These are phyloP conservation scores for Cubamyces lactineus DNA, from an alignment of 768 basidiomycete genomes.

Conservation along the genomic window DNA sequence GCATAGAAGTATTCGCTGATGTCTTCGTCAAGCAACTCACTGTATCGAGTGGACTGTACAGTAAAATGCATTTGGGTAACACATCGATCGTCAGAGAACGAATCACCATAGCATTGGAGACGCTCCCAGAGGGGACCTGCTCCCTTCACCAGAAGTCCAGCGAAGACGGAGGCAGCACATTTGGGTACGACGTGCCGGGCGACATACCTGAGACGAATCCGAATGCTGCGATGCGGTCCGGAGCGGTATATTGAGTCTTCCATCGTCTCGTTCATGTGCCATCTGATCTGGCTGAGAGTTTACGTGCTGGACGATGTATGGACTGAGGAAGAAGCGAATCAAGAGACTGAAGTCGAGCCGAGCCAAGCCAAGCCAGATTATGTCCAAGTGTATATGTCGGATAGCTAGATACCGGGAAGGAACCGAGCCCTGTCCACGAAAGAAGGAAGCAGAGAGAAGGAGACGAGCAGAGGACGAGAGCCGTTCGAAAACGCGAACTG, in stretches of 20 bases:
- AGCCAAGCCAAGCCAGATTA: too few species aligned
- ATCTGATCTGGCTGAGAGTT: too few species aligned
- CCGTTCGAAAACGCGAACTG: not conserved
- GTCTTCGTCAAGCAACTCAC: constrained; percentile 1
- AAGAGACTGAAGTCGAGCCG: too few species aligned
- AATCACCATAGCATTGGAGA: too few species aligned
- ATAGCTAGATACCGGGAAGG: too few species aligned
- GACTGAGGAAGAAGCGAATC: too few species aligned
- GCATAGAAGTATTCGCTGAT: not conserved
- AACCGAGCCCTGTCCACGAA: not conserved
- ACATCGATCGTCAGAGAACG: too few species aligned
- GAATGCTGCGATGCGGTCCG: not conserved
- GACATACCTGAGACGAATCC: not conserved
- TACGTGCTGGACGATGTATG: too few species aligned
- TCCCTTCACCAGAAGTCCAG: not conserved
- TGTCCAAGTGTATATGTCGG: too few species aligned
- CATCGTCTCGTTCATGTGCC: too few species aligned
- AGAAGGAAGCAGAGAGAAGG: too few species aligned
- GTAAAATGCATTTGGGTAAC: not conserved
- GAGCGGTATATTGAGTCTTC: not conserved
- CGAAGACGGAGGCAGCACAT: not conserved
- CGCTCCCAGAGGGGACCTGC: too few species aligned
- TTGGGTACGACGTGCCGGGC: not conserved
- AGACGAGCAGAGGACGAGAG: not conserved
- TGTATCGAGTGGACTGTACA: not conserved